Evolutionary conservation across 345 rosid genomes (phyloP).

Genomic region (Acer yangbiense): DNA sequence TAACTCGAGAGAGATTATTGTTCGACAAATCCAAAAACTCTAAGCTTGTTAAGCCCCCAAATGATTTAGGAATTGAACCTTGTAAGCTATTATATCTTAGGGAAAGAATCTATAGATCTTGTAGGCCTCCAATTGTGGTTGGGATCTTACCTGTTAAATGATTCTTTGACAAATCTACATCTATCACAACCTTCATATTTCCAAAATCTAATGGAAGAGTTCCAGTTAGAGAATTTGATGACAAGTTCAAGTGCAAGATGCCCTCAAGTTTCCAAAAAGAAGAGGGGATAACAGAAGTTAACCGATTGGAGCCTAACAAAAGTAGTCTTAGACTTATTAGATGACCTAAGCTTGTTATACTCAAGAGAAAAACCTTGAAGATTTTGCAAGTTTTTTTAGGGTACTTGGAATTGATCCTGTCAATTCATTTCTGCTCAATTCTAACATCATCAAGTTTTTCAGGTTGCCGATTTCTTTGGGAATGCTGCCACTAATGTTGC

Average conservation of each 20-base stretch:
- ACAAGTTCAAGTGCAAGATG: slow-evolving; percentile 12
- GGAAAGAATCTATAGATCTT: slow-evolving; percentile 1
- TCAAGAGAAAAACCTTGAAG: slow-evolving; percentile 12
- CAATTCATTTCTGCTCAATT: not conserved
- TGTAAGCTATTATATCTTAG: slow-evolving; percentile 7
- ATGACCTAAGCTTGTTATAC: not conserved
- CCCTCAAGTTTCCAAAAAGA: slow-evolving; percentile 9
- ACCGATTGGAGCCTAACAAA: slow-evolving; percentile 6
- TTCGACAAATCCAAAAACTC: slow-evolving; percentile 1
- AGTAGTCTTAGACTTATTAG: not conserved
- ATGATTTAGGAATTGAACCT: not conserved
- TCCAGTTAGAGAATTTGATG: slow-evolving; percentile 22
- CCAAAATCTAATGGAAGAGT: slow-evolving; percentile 17
- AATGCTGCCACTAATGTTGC: not conserved
- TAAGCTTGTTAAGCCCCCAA: slow-evolving; percentile 6
- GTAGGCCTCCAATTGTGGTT: slow-evolving; percentile 5
- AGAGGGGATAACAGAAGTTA: slow-evolving; percentile 2
- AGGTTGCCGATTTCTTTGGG: slow-evolving; percentile 9
- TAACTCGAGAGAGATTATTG: not conserved
- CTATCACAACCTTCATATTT: not conserved
- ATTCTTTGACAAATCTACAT: slow-evolving; percentile 27
- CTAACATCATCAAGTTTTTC: not conserved
- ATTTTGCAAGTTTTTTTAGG: not conserved
- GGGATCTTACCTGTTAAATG: slow-evolving; percentile 11
- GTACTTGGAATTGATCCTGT: slow-evolving; percentile 9